phyloP scores from a whole-genome alignment of 1,284 basidiomycete genomes.

The Ustilago trichophora region DNA sequence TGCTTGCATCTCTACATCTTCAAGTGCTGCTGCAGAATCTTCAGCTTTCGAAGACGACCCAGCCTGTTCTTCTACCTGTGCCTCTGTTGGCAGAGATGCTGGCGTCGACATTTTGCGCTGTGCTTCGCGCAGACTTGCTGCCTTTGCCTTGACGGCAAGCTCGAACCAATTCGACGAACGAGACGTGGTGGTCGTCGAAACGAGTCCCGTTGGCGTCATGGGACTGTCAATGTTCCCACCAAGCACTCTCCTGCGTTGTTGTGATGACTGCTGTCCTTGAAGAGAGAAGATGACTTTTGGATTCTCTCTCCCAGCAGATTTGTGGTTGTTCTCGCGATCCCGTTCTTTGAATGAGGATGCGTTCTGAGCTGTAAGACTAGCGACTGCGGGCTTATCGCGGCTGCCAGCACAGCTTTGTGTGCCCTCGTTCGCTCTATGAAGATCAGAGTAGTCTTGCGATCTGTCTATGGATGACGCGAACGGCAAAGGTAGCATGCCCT shows the following conservation, averaged over 20 bases:
- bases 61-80: neutral
- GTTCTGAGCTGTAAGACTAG: neutral
- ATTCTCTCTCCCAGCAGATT: neutral
- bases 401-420: neutral
- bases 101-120: constrained; percentile 25
- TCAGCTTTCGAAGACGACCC: neutral
- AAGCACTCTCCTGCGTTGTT: constrained; percentile 11
- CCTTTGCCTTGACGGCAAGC: constrained; percentile 29
- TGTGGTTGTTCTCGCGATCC: constrained; percentile 2
- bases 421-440: neutral
- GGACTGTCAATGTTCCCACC: constrained; percentile 4
- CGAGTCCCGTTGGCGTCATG: constrained; percentile 39
- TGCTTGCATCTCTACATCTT: neutral
- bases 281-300: neutral
- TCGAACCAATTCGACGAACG: constrained; percentile 27
- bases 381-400: neutral
- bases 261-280: neutral
- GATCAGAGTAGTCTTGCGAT: neutral
- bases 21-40: neutral
- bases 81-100: constrained; percentile 1
- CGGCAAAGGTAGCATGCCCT: constrained; percentile 9
- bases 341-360: neutral
- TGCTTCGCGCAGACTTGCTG: constrained; percentile 20
- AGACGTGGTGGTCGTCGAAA: constrained; percentile 20
- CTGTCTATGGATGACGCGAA: constrained; percentile 3